phyloP scores from a whole-genome alignment of 345 rosid species.

The Citrus maxima region DNA sequence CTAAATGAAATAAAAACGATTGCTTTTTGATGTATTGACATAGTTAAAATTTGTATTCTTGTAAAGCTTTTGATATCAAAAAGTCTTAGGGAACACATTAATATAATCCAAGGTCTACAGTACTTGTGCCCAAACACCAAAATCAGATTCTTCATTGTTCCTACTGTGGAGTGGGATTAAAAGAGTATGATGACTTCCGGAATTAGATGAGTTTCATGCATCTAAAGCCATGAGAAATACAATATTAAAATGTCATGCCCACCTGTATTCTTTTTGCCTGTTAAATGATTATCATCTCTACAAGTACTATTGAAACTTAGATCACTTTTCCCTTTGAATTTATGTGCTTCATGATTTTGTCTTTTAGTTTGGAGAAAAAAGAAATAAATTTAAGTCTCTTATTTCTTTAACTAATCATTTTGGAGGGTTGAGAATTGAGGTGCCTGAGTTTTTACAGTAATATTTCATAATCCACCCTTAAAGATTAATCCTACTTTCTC shows the following conservation, averaged over 20 bases:
- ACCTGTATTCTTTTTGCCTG: constrained; percentile 22
- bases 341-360: constrained; percentile 1
- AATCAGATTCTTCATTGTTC: background rate
- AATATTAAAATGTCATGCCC: background rate
- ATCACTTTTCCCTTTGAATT: constrained; percentile 3
- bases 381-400: background rate
- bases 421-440: background rate
- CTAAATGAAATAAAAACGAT: background rate
- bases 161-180: background rate
- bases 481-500: background rate
- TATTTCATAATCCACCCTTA: background rate
- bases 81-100: background rate
- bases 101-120: background rate
- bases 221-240: background rate
- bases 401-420: background rate
- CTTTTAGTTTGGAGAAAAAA: background rate
- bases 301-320: constrained; percentile 4
- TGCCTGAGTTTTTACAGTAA: background rate
- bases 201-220: background rate
- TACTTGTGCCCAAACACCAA: background rate
- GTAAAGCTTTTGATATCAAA: background rate
- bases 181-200: background rate
- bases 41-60: background rate
- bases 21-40: background rate
- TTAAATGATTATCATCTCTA: constrained; percentile 8